phyloP scores from a whole-genome alignment of 371 early-diverging fungal genomes.

The Actinomortierella wolfii region DNA sequence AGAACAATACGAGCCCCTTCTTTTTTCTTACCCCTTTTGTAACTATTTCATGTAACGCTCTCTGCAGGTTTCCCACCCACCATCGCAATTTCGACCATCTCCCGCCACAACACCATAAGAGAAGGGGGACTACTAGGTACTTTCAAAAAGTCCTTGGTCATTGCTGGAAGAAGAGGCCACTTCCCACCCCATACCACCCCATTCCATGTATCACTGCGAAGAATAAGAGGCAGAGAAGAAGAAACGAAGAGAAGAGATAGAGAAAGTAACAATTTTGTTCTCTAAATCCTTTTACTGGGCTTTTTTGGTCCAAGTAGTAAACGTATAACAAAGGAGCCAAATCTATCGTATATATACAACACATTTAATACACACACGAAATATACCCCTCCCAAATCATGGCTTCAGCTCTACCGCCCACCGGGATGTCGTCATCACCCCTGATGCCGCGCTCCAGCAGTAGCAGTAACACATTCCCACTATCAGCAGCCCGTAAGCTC shows the following conservation, averaged over 20 bases:
- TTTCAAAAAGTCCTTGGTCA: too few relatives aligned
- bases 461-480: neutral
- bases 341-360: neutral
- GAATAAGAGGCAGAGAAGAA: too few relatives aligned
- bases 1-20: neutral
- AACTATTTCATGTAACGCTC: neutral
- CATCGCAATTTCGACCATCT: neutral
- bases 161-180: too few relatives aligned
- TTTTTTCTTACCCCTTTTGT: conserved; percentile 1
- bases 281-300: too few relatives aligned
- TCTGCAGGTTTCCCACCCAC: neutral
- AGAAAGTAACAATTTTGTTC: too few relatives aligned
- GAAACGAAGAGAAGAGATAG: too few relatives aligned
- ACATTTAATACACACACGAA: conserved; percentile 1
- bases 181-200: too few relatives aligned
- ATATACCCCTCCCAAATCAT: neutral
- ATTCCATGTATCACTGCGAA: too few relatives aligned
- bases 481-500: conserved; percentile 7
- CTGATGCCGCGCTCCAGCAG: neutral
- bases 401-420: neutral
- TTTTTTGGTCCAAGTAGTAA: neutral
- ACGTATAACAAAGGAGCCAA: neutral
- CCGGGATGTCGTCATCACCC: neutral
- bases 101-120: too few relatives aligned
- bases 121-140: too few relatives aligned